Base-by-base conservation (phyloP, 2,329 filamentous ascomycete genomes). In the Microdochium trichocladiopsis region DNA sequence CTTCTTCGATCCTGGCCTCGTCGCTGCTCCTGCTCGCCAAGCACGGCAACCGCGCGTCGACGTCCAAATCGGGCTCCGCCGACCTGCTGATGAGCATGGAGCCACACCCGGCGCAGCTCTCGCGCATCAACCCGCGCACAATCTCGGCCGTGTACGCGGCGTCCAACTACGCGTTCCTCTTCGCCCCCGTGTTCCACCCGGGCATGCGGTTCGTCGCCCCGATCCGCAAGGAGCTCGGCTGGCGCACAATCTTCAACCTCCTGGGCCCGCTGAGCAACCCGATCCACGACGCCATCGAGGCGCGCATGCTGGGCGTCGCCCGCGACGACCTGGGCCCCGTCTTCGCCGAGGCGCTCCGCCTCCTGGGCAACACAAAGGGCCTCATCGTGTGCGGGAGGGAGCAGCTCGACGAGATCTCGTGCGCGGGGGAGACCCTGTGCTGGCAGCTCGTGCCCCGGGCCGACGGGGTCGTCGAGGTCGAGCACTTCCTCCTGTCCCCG, bases 201-300 rank as follows among this genome's bases (percentile, higher is more conserved):
- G 93, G 91, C 48, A 96, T 97, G 87, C 86, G 84, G 66, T 86
- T 92, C 68, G 91, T 94, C 37, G 90, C 91, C 4, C 83, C 87
- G 2, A 86, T 96, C 57, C 87, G 94, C 56, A 88, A 84, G 64
- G 88, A 95, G 66, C 82, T 99, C 22, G 93, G 93, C 53, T 93
- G 94, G 79, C 84, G 94, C 61, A 99, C 94, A 2, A 93, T 99
- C 60, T 99, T 99, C 83, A 99, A 99, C 71, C 82, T 99, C 16
- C 80, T 99, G 49, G 94, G 94, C 0, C 94, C 94, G 0, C 77
- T 99, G 25, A 88, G 91, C 47, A 97, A 97, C 69, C 94, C 94
- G 0, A 81, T 95, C 18, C 89, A 96, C 63, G 83, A 85, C 60
- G 69, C 82, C 33, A 82, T 99, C 54, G 94, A 99, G 72, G 91